Conservation (phyloP, 352 stramenopile genomes). For the Pythium diclinum region DNA sequence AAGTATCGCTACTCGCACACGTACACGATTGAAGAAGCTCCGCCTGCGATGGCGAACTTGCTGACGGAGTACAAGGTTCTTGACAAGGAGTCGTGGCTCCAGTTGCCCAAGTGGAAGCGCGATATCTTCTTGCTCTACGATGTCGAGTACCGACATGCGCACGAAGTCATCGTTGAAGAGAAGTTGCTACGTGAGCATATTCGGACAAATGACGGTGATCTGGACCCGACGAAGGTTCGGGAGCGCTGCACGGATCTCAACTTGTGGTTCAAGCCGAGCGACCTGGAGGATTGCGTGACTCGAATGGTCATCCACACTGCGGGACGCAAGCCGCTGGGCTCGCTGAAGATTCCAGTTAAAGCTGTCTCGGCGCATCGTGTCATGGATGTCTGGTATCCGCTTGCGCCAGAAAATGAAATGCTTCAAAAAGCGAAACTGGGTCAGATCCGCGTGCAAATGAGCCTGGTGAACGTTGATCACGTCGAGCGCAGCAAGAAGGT, state of each 20-base stretch:
- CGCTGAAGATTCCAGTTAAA: slow-evolving; percentile 62
- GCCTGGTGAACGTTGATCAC: slow-evolving; percentile 32
- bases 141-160: slow-evolving; percentile 55
- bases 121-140: slow-evolving; percentile 73
- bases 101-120: slow-evolving; percentile 38
- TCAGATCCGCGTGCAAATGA: slow-evolving; percentile 53
- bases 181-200: slow-evolving; percentile 56
- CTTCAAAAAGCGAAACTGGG: slow-evolving; percentile 57
- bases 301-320: slow-evolving; percentile 46
- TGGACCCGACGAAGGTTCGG: slow-evolving; percentile 52
- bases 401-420: slow-evolving; percentile 67
- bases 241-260: slow-evolving; percentile 65
- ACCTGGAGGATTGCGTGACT: slow-evolving; percentile 66
- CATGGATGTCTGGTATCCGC: slow-evolving; percentile 59
- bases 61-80: slow-evolving; percentile 51
- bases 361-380: slow-evolving; percentile 57
- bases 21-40: slow-evolving; percentile 43
- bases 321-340: slow-evolving; percentile 50
- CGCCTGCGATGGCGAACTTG: slow-evolving; percentile 31
- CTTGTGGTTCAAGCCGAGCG: slow-evolving; percentile 51
- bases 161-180: slow-evolving; percentile 64
- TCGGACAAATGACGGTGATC: slow-evolving; percentile 48
- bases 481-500: slow-evolving; percentile 40
- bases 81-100: slow-evolving; percentile 51
- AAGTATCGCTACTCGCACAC: slow-evolving; percentile 40